Evolutionary conservation across 2,329 filamentous ascomycete genomes (phyloP).

Genomic region (Tolypocladium cylindrosporum): DNA sequence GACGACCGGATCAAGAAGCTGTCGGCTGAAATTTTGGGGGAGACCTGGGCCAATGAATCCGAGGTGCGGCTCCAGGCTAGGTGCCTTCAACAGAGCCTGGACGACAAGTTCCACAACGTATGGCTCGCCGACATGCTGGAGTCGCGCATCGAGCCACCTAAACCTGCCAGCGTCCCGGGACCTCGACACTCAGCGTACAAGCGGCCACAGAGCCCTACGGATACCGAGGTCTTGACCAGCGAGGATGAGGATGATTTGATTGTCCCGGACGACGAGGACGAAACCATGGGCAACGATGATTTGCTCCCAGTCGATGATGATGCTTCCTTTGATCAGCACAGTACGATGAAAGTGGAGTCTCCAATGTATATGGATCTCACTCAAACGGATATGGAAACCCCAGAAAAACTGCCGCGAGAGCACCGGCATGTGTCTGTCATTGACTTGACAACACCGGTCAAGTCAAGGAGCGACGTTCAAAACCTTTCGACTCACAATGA

Average conservation of each 20-base stretch:
- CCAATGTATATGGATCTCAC: constrained; percentile 19
- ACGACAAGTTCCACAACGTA: constrained; percentile 42
- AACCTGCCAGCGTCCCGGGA: constrained; percentile 14
- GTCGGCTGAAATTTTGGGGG: constrained; percentile 38
- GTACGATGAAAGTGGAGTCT: constrained; percentile 11
- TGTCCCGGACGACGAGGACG: constrained; percentile 18
- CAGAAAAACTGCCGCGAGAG: constrained; percentile 1
- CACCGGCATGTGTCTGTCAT: constrained; percentile 6
- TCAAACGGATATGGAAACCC: constrained; percentile 11
- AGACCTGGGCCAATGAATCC: constrained; percentile 40
- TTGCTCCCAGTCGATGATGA: constrained; percentile 1
- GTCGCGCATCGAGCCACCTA: constrained; percentile 28
- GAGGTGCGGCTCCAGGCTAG: constrained; percentile 46
- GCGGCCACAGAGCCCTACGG: constrained; percentile 9
- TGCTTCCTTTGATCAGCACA: not conserved
- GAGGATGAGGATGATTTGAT: constrained; percentile 42
- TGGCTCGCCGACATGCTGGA: constrained; percentile 41
- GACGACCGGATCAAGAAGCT: constrained; percentile 45
- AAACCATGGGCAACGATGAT: constrained; percentile 5
- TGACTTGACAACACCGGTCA: constrained; percentile 15
- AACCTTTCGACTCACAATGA: not conserved
- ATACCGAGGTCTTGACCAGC: constrained; percentile 42
- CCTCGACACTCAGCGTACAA: constrained; percentile 3
- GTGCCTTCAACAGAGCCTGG: constrained; percentile 54
- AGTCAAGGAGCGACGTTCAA: not conserved